Conservation (phyloP, 2,329 filamentous ascomycete species). For the Cytospora piceicola region DNA sequence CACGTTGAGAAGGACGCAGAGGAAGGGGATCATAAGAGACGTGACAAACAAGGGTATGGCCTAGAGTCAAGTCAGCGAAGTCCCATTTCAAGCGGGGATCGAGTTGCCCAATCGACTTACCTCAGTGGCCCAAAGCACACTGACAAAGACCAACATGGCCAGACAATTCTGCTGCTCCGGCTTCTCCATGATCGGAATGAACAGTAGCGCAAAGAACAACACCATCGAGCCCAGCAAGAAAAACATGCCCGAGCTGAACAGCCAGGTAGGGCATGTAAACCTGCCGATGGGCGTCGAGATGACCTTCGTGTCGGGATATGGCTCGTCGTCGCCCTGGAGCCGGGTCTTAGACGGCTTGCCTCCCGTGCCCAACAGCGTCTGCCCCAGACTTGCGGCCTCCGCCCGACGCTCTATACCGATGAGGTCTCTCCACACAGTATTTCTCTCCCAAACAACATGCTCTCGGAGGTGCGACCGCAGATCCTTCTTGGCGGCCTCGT, state of each 20-base stretch:
- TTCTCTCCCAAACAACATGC: slow-evolving; percentile 98
- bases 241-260: slow-evolving; percentile 81
- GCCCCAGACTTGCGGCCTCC: slow-evolving; percentile 89
- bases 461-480: slow-evolving; percentile 88
- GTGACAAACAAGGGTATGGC: slow-evolving; percentile 97
- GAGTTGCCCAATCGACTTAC: slow-evolving; percentile 47
- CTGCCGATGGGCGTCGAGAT: slow-evolving; percentile 80
- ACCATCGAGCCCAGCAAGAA: slow-evolving; percentile 71
- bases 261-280: slow-evolving; percentile 76
- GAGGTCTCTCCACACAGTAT: slow-evolving; percentile 98
- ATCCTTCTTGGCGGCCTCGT: slow-evolving; percentile 77
- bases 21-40: slow-evolving; percentile 88
- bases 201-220: slow-evolving; percentile 75
- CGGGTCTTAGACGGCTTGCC: slow-evolving; percentile 69
- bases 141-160: slow-evolving; percentile 91
- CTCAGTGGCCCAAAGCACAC: slow-evolving; percentile 94
- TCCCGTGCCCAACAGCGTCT: slow-evolving; percentile 78
- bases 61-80: slow-evolving; percentile 45
- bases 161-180: slow-evolving; percentile 95
- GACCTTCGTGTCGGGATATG: slow-evolving; percentile 64
- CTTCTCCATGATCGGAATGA: slow-evolving; percentile 79
- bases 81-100: not conserved
- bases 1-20: slow-evolving; percentile 84
- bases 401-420: slow-evolving; percentile 96
- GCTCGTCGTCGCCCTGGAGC: slow-evolving; percentile 83